Percentiles rank a stretch among this genome's conserved stretches.
phyloP scores from a whole-genome alignment of 257 asterid species.

The Galeopsis tetrahit region DNA sequence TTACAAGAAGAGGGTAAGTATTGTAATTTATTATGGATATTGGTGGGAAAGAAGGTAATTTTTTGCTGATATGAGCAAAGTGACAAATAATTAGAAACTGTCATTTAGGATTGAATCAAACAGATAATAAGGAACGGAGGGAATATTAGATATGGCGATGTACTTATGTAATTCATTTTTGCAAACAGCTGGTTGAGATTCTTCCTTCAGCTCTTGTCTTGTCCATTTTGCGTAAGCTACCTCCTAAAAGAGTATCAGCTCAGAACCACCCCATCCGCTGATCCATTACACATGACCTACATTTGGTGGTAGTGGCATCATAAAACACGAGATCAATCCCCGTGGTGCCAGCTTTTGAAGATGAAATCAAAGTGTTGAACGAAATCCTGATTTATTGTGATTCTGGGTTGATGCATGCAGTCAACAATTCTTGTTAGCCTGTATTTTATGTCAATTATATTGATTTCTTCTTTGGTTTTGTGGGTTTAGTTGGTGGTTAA shows the following conservation, averaged over 20 bases:
- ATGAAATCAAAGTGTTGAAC: constrained; percentile 24
- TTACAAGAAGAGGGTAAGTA: no score
- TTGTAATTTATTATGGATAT: no score
- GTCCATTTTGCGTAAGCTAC: constrained; percentile 69
- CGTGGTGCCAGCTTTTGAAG: constrained; percentile 17
- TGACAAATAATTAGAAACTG: no score
- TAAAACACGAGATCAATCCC: background rate
- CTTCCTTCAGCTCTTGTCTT: constrained; percentile 69
- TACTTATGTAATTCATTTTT: constrained; percentile 28
- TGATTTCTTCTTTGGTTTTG: constrained; percentile 26
- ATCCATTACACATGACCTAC: background rate
- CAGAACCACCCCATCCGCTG: constrained; percentile 64
- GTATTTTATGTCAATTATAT: constrained; percentile 3
- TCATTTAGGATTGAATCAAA: no score
- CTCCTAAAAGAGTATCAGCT: constrained; percentile 64
- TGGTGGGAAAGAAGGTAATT: no score
- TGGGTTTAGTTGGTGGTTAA: constrained; percentile 4
- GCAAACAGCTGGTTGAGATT: constrained; percentile 70
- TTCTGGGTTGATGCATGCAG: constrained; percentile 24
- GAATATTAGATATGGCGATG: background rate
- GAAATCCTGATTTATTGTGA: constrained; percentile 31
- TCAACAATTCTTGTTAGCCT: constrained; percentile 16
- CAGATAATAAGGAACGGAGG: background rate
- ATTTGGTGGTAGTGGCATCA: constrained; percentile 14
- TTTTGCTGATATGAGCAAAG: no score